Conservation (phyloP, 306 rosid species). For the Sphenostylis stenocarpa region DNA sequence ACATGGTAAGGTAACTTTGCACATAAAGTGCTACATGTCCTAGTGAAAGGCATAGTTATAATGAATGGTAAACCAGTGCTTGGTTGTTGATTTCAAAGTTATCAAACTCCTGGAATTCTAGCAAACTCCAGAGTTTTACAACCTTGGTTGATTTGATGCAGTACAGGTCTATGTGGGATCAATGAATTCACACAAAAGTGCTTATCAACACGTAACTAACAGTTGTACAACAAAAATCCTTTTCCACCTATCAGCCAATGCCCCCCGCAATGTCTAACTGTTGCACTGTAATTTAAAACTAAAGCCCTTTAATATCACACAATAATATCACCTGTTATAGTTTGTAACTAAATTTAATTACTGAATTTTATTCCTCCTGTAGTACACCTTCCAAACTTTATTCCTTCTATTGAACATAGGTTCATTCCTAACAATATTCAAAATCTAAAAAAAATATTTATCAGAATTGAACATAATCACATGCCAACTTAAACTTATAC, state of each 20-base stretch:
- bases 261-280: background rate
- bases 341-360: background rate
- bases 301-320: background rate
- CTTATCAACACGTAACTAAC: background rate
- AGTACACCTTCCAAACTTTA: background rate
- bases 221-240: background rate
- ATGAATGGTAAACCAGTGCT: too few relatives aligned
- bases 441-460: background rate
- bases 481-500: conserved; percentile 11
- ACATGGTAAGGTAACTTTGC: too few relatives aligned
- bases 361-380: background rate
- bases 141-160: too few relatives aligned
- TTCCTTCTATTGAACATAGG: background rate
- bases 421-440: background rate
- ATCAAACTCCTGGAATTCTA: too few relatives aligned
- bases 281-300: background rate
- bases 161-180: too few relatives aligned
- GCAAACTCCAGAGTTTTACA: too few relatives aligned
- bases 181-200: too few relatives aligned
- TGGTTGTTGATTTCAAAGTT: too few relatives aligned
- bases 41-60: too few relatives aligned
- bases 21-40: too few relatives aligned
- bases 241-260: background rate
- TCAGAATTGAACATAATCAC: conserved; percentile 5
- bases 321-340: background rate